A percentile compares a stretch with the other conserved stretches of the same genome.
These are phyloP conservation scores for Globisporangium acanthophoron DNA, from an alignment of 352 stramenopile species.

Conservation along the genomic window DNA sequence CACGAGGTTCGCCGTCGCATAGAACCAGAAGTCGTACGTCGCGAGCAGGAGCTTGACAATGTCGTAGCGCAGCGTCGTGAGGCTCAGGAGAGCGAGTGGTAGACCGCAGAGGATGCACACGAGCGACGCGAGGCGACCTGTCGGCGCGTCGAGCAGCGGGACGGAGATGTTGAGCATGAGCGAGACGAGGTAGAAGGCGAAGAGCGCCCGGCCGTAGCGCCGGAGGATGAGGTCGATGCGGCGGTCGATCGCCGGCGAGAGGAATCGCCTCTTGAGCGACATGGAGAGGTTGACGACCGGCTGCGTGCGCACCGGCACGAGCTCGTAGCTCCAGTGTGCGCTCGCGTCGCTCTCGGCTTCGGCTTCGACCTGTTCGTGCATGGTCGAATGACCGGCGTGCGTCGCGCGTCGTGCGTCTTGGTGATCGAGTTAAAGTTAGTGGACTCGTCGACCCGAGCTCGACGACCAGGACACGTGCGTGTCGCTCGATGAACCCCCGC, in stretches of 20 bases:
- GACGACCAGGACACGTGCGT: too few species aligned
- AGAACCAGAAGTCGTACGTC: constrained; percentile 45
- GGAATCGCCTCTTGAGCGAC: constrained; percentile 21
- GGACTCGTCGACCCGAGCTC: too few species aligned
- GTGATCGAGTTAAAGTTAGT: too few species aligned
- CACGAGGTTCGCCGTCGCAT: constrained; percentile 11
- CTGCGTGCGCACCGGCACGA: constrained; percentile 19
- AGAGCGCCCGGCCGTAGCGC: constrained; percentile 9
- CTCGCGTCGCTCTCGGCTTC: not conserved
- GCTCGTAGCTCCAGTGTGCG: constrained; percentile 12
- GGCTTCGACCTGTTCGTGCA: not conserved
- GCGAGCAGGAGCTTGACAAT: constrained; percentile 18
- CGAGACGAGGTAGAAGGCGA: constrained; percentile 5
- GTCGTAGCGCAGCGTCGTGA: constrained; percentile 26
- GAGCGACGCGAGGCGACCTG: constrained; percentile 10
- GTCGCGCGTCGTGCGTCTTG: too few species aligned
- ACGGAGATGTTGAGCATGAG: constrained; percentile 17
- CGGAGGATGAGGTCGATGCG: constrained; percentile 18
- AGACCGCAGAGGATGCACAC: constrained; percentile 12
- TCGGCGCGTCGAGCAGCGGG: constrained; percentile 12
- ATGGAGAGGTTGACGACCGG: constrained; percentile 22
- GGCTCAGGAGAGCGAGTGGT: constrained; percentile 15
- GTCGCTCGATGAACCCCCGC: too few species aligned
- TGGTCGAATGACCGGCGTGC: not conserved
- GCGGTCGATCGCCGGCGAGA: constrained; percentile 6